Evolutionary conservation across 2,329 filamentous ascomycete genomes (phyloP).

Genomic region (Scolecobasidium constrictum): DNA sequence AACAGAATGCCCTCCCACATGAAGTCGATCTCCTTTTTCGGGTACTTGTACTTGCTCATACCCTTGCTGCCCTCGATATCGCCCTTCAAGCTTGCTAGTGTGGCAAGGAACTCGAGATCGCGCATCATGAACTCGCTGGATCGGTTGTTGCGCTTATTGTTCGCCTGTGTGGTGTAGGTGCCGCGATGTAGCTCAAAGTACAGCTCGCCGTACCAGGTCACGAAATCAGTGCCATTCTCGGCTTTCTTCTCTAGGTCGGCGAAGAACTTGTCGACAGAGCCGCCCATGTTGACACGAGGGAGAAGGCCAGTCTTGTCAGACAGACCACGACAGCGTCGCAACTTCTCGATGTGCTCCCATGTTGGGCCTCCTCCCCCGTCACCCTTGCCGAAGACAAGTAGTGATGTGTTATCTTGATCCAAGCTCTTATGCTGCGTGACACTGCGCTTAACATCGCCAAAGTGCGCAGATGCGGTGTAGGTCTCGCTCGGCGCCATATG

Average conservation of each 20-base stretch:
- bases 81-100: constrained; percentile 66
- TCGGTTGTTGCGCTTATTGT: constrained; percentile 93
- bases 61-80: constrained; percentile 27
- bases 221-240: constrained; percentile 54
- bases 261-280: constrained; percentile 91
- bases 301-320: constrained; percentile 76
- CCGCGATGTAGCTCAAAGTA: constrained; percentile 97
- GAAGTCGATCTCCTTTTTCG: constrained; percentile 82
- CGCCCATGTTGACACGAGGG: constrained; percentile 79
- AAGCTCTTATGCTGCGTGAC: constrained; percentile 89
- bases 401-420: constrained; percentile 80
- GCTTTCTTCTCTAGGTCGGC: constrained; percentile 72
- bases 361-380: constrained; percentile 94
- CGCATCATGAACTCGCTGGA: constrained; percentile 75
- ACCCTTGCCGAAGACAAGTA: constrained; percentile 92
- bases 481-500: constrained; percentile 96
- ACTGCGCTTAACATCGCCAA: constrained; percentile 86
- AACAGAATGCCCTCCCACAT: constrained; percentile 92
- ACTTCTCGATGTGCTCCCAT: constrained; percentile 87
- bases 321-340: constrained; percentile 82
- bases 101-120: constrained; percentile 80
- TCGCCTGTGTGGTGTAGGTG: constrained; percentile 93
- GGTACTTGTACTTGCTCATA: constrained; percentile 61
- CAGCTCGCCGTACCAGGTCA: constrained; percentile 95
- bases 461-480: constrained; percentile 88